A percentile compares a stretch with the other conserved stretches of the same genome.
These are phyloP conservation scores for Leccinum fuscescens DNA, from an alignment of 1,284 basidiomycete genomes.

Conservation along the genomic window DNA sequence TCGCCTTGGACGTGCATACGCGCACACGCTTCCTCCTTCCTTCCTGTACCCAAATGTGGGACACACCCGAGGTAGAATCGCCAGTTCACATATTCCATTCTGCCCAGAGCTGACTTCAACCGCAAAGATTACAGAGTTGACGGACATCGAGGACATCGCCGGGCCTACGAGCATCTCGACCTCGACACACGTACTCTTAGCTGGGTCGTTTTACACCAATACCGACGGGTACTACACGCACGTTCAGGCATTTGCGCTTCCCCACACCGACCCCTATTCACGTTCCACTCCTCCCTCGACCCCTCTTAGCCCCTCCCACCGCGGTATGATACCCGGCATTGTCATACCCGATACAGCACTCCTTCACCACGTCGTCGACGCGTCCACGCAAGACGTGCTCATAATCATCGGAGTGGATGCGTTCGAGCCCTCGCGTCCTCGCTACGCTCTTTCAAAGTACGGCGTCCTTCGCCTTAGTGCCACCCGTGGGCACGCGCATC, in stretches of 20 bases:
- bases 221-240: constrained; percentile 8
- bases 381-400: constrained; percentile 12
- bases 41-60: constrained; percentile 4
- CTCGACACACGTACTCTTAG: constrained; percentile 19
- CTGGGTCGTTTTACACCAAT: constrained; percentile 2
- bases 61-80: constrained; percentile 1
- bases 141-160: background rate
- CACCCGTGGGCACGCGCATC: background rate
- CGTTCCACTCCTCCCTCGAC: background rate
- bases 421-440: constrained; percentile 12
- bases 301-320: constrained; percentile 13
- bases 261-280: background rate
- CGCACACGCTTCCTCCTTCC: constrained; percentile 6
- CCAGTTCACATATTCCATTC: background rate
- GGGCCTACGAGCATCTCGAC: constrained; percentile 14
- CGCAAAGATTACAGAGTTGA: constrained; percentile 1
- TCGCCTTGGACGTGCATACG: constrained; percentile 17
- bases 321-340: constrained; percentile 5
- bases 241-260: constrained; percentile 17
- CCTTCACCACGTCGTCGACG: constrained; percentile 14
- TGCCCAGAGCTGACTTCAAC: background rate
- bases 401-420: constrained; percentile 8
- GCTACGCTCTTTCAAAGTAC: background rate
- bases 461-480: constrained; percentile 13
- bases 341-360: background rate